A percentile compares a stretch with the other conserved stretches of the same genome.
Conservation (phyloP, 306 rosid species). For the Prinsepia uniflora region DNA sequence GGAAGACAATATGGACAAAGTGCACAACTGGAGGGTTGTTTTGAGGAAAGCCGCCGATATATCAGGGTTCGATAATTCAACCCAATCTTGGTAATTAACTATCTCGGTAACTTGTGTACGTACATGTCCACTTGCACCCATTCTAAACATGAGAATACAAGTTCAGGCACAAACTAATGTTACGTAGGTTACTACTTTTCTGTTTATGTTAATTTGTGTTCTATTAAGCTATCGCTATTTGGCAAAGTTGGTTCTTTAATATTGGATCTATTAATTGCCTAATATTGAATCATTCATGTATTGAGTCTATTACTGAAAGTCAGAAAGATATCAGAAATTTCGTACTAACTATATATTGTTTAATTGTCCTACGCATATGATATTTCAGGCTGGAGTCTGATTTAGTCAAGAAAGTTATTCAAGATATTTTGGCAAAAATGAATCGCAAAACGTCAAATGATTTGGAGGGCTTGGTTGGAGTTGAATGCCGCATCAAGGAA, state of each 20-base stretch:
- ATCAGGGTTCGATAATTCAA: neutral
- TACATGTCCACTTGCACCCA: no score
- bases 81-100: neutral
- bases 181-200: no score
- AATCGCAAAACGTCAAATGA: neutral
- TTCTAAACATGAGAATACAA: no score
- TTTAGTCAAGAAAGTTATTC: neutral
- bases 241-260: no score
- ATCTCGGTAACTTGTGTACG: neutral
- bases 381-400: neutral
- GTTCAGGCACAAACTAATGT: no score
- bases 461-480: slow-evolving; percentile 15
- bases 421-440: neutral
- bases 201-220: no score
- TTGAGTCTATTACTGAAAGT: no score
- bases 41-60: neutral
- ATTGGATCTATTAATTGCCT: no score
- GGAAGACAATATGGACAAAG: neutral
- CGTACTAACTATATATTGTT: neutral
- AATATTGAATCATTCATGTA: no score
- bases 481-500: neutral
- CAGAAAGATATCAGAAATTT: no score
- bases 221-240: no score
- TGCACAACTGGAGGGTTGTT: neutral
- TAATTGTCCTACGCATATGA: no score